Base-by-base conservation (phyloP, 169 alveolate species). In the Plasmodium fragile region DNA sequence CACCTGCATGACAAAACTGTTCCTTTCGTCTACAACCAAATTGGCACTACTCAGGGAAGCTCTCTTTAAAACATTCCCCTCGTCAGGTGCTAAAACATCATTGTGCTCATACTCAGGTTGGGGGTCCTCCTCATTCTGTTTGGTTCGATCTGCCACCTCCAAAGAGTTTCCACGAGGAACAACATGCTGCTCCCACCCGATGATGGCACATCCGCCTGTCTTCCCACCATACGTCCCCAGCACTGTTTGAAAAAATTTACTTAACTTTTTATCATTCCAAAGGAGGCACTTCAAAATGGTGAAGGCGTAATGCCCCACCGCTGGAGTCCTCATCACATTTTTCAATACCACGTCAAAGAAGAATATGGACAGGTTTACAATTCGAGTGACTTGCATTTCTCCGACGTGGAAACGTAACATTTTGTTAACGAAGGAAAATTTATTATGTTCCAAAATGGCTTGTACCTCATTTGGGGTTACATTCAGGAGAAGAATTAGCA, bases 201-300 rank as follows among this genome's bases (percentile, higher is more conserved):
- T 69, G 53, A 83, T 34, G 32, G 30, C 18, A 13, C 34, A n/a
- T 32, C 30, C 25, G 10, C 34, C 39, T 25, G 22, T 25, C 36
- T 81, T 81, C 28, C 28, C 41, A 18, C 5, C 4, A 81, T 36
- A 59, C 4, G 3, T 16, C 25, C 34, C 28, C 16, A 70, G 10
- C 18, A 25, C 34, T 18, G 49, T 34, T 83, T 69, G 59, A 70
- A 83, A 52, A 53, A 83, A 83, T 3, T 18, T 4, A 41, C 73
- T 83, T 72, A 83, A 70, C 25, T 41, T 83, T 18, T 83, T 70
- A 83, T 83, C 73, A 65, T 83, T 69, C 53, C n/a, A 69, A 83
- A 22, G 18, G n/a, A 83, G 45, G 30, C 25, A 34, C n/a, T 70
- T 70, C 10, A 83, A 52, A 72, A 83, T 5, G 32, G 52, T 5